Base-by-base conservation (phyloP, 2,329 filamentous ascomycete genomes). In the Aspergillus latus region DNA sequence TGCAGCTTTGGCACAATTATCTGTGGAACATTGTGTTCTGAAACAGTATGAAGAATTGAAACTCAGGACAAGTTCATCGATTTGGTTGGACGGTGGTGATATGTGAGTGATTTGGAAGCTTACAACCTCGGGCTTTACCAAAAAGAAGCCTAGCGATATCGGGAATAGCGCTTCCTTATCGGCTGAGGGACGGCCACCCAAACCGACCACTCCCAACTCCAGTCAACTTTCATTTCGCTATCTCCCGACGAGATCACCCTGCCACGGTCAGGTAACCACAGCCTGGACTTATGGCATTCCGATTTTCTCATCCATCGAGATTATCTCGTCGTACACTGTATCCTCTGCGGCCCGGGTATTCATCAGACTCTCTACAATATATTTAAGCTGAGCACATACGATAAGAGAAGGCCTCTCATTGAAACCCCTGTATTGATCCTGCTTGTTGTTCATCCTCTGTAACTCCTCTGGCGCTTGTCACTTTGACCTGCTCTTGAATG, bases 141-240 rank as follows among this genome's bases (percentile, higher is more conserved):
- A 10, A 29, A n/a, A 34, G 30, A 4, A 4, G 36, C 28, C 47
- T 49, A 49, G 47, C 34, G 47, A 29, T 9, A 49, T 49, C 13
- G 36, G 32, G 47, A 28, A 29, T 49, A 49, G 47, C 36, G 47
- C 34, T 34, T 2, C 21, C 15, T 49, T 49, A 49, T 49, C 21
- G 36, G 47, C 6, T 26, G 26, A 28, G 43, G 3, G 21, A 21
- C 30, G 42, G 42, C 42, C 42, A 44, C 42, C 28, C 42, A 44
- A 44, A n/a, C 16, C n/a, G 42, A 28, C 45, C 28, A 15, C 21
- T 28, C 5, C 47, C 32, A 10, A 11, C 16, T 34, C 47, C 32
- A 49, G 47, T 49, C 34, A 49, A 16, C 15, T 49, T 49, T 49
- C 16, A 37, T 48, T 30, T 48, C 45, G 16, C 34, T 49, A 49